Percentiles rank a stretch among this genome's conserved stretches.
Evolutionary conservation across 192 early-diverging fungal genomes (phyloP).

Genomic region (Phlyctochytrium planicorne): DNA sequence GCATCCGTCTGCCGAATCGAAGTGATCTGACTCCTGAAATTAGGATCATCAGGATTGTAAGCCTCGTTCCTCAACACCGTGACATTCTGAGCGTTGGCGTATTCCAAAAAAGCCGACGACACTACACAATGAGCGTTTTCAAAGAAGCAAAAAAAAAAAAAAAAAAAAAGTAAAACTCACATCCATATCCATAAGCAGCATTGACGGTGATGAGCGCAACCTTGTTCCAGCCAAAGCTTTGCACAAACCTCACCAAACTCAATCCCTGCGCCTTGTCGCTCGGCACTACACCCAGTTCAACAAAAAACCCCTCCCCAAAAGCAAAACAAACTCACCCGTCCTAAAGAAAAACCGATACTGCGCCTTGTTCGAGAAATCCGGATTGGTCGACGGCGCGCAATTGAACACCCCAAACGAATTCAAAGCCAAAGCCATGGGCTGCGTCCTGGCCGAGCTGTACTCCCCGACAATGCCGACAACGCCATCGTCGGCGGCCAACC

Average conservation of each 20-base stretch:
- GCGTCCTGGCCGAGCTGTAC: not conserved
- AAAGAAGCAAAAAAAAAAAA: not conserved
- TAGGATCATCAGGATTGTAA: not conserved
- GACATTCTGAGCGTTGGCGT: not conserved
- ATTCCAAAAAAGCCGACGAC: not conserved
- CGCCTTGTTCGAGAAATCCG: conserved; percentile 10
- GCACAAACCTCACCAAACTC: not conserved
- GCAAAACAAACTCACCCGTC: not conserved
- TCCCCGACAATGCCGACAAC: not conserved
- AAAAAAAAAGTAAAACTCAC: not conserved
- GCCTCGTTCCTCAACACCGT: conserved; percentile 4
- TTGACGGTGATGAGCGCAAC: conserved; percentile 5
- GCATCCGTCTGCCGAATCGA: not conserved
- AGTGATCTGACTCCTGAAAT: not conserved
- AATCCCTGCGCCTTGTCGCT: not conserved
- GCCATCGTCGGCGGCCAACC: not conserved
- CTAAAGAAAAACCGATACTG: conserved; percentile 2
- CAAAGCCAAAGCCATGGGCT: conserved; percentile 3
- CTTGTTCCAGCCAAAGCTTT: not conserved
- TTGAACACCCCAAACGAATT: not conserved
- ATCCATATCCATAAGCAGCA: not conserved
- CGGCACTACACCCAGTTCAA: not conserved
- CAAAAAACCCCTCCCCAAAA: not conserved
- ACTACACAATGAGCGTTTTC: no score
- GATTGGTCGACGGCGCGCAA: not conserved